phyloP scores from a whole-genome alignment of 2,329 filamentous ascomycete species.

The Exophiala calicioides region DNA sequence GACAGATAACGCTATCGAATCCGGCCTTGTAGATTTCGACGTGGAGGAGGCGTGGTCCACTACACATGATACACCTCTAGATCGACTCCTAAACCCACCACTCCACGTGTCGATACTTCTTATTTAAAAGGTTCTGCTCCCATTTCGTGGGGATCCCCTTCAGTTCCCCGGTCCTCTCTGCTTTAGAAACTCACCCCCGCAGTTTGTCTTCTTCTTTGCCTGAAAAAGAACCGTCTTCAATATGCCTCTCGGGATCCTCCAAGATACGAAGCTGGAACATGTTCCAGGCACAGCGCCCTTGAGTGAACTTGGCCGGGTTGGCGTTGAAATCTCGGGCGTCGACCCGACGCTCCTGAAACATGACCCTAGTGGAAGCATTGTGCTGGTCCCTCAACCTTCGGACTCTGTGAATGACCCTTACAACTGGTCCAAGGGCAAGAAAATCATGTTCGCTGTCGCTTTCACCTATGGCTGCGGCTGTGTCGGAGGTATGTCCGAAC shows the following conservation, averaged over 20 bases:
- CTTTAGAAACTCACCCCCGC: no score
- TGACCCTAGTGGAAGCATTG: slow-evolving; percentile 32
- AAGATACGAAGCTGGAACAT: slow-evolving; percentile 36
- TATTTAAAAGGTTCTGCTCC: no score
- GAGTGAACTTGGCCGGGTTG: slow-evolving; percentile 25
- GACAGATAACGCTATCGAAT: no score
- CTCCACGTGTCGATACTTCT: no score
- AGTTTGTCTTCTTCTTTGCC: no score
- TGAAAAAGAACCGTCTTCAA: no score
- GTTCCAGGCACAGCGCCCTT: slow-evolving; percentile 37
- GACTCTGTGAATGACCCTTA: slow-evolving; percentile 28
- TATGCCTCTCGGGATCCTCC: slow-evolving; percentile 37
- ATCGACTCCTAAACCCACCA: no score
- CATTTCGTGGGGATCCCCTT: no score
- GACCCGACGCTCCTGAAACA: slow-evolving; percentile 37
- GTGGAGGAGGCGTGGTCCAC: no score
- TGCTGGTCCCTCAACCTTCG: slow-evolving; percentile 26
- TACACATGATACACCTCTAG: no score
- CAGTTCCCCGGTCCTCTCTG: no score
- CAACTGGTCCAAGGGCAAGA: slow-evolving; percentile 26
- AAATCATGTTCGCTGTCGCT: slow-evolving; percentile 39
- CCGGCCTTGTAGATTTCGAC: no score
- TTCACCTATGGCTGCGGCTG: slow-evolving; percentile 44
- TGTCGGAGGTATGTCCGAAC: slow-evolving; percentile 44
- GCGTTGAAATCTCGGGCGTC: slow-evolving; percentile 29